These are phyloP conservation scores for Aspergillus steynii DNA, from an alignment of 495 filamentous ascomycete species.

Conservation along the genomic window DNA sequence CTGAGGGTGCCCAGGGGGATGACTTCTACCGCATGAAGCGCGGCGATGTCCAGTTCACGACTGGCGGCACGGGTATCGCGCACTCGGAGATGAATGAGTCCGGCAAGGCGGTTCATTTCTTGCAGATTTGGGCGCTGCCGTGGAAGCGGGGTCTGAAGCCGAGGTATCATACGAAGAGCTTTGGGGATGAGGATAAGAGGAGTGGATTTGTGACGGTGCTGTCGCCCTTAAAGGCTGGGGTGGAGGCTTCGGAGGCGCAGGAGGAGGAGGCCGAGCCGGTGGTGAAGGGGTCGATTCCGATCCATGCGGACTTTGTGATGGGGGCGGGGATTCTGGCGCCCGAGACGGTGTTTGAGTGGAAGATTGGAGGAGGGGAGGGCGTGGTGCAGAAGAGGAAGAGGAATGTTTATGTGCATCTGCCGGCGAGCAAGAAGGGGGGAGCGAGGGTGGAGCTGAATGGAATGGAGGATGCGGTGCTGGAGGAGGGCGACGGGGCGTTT, in stretches of 20 bases:
- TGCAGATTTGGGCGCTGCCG: constrained; percentile 80
- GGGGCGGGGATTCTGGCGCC: constrained; percentile 64
- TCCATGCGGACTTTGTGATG: constrained; percentile 81
- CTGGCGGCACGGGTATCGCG: constrained; percentile 71
- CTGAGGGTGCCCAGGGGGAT: constrained; percentile 50
- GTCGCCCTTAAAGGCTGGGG: constrained; percentile 65
- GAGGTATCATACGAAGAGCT: constrained; percentile 67
- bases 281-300: constrained; percentile 65
- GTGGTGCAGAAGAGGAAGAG: constrained; percentile 47
- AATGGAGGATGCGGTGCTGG: constrained; percentile 60
- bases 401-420: constrained; percentile 75
- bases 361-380: constrained; percentile 50
- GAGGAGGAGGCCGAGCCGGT: constrained; percentile 59
- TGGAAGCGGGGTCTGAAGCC: constrained; percentile 68
- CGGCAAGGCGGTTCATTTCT: constrained; percentile 68
- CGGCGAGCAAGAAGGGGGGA: constrained; percentile 71
- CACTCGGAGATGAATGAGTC: constrained; percentile 75
- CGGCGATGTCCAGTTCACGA: constrained; percentile 83
- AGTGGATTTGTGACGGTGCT: constrained; percentile 68
- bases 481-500: constrained; percentile 77
- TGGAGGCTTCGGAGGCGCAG: constrained; percentile 53
- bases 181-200: constrained; percentile 66
- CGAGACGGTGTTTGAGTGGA: constrained; percentile 58
- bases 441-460: constrained; percentile 64
- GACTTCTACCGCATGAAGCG: constrained; percentile 71